These are phyloP conservation scores for Botryobasidium botryosum DNA, from an alignment of 768 basidiomycete genomes.

Conservation along the genomic window DNA sequence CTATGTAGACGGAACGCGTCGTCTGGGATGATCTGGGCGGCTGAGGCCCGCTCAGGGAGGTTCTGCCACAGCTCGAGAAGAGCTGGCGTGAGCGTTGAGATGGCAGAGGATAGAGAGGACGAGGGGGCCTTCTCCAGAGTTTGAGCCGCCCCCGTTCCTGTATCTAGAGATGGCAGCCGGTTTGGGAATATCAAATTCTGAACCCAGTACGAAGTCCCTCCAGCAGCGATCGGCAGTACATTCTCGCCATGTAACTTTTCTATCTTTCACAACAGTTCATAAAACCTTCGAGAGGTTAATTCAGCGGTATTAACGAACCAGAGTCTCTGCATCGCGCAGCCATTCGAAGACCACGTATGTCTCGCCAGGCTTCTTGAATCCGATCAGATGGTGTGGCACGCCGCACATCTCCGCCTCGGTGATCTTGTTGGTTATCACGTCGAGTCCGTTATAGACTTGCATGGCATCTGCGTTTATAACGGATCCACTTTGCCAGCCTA, in stretches of 20 bases:
- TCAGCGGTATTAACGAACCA: conserved; percentile 21
- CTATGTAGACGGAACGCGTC: conserved; percentile 45
- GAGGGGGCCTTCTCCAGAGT: no score
- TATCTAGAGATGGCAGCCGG: conserved; percentile 36
- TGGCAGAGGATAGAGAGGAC: no score
- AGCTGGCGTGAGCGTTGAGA: conserved; percentile 18
- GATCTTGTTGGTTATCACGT: conserved; percentile 90
- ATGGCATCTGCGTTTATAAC: conserved; percentile 95
- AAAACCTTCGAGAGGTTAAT: conserved; percentile 4
- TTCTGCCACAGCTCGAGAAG: conserved; percentile 28
- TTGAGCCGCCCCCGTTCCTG: no score
- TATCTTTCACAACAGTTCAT: conserved; percentile 6
- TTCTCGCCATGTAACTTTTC: conserved; percentile 9
- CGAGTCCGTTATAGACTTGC: conserved; percentile 87
- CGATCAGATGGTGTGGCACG: conserved; percentile 80
- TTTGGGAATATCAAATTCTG: conserved; percentile 89
- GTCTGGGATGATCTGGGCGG: conserved; percentile 36
- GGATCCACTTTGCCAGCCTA: conserved; percentile 41
- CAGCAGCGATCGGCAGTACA: conserved; percentile 76
- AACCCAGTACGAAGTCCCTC: conserved; percentile 95
- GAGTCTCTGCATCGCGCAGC: conserved; percentile 50
- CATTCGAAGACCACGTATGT: conserved; percentile 80
- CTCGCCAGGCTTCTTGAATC: conserved; percentile 69
- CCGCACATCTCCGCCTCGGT: conserved; percentile 57
- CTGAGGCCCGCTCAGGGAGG: conserved; percentile 44